Evolutionary conservation across 106 monocot species (phyloP).

Genomic region (Gastrodia elata): DNA sequence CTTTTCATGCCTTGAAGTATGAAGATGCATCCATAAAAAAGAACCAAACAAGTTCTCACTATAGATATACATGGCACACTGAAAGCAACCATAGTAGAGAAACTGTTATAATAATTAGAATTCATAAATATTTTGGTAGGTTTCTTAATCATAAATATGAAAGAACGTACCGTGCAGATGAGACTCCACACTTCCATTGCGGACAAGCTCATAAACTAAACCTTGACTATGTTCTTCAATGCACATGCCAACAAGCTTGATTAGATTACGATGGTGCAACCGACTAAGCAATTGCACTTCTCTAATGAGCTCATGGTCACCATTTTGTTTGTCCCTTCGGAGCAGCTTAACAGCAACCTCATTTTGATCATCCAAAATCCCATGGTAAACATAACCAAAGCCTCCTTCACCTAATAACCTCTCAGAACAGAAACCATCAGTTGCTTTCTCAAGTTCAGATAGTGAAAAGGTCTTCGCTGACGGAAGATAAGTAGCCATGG

Average conservation of each 20-base stretch:
- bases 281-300: conserved; percentile 54
- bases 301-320: conserved; percentile 37
- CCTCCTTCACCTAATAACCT: conserved; percentile 70
- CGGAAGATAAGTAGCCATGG: conserved; percentile 44
- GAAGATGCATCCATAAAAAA: too few relatives aligned
- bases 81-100: not conserved
- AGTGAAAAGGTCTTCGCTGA: conserved; percentile 60
- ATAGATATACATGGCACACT: not conserved
- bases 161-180: conserved; percentile 65
- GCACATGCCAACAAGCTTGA: conserved; percentile 54
- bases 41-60: too few relatives aligned
- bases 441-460: conserved; percentile 55
- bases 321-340: conserved; percentile 12
- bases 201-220: conserved; percentile 66
- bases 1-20: too few relatives aligned
- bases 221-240: conserved; percentile 40
- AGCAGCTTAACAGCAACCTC: conserved; percentile 73
- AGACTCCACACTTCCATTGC: conserved; percentile 81
- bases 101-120: not conserved
- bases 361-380: conserved; percentile 42
- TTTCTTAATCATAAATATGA: not conserved
- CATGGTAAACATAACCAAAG: conserved; percentile 61
- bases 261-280: conserved; percentile 53
- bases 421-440: conserved; percentile 44
- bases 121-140: not conserved